phyloP scores from a whole-genome alignment of 2,329 filamentous ascomycete species.

The Rhinocladiella mackenziei region DNA sequence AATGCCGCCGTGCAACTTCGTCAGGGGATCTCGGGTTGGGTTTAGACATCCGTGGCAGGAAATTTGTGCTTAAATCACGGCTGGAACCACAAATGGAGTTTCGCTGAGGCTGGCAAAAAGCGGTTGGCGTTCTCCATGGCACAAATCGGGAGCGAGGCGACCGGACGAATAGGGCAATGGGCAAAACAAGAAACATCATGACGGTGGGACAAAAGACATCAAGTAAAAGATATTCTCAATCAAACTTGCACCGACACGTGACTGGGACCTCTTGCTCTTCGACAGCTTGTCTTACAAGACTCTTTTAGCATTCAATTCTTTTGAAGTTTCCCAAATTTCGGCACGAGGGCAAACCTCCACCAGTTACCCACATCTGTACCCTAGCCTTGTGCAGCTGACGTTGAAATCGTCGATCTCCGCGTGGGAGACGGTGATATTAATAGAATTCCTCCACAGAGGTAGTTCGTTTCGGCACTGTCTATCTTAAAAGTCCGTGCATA shows the following conservation, averaged over 20 bases:
- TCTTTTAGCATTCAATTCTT: constrained; percentile 12
- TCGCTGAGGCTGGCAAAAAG: constrained; percentile 3
- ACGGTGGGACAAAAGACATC: constrained; percentile 8
- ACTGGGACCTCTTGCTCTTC: constrained; percentile 2
- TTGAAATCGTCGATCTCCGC: too few species aligned
- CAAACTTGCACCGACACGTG: constrained; percentile 7
- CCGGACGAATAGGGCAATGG: constrained; percentile 4
- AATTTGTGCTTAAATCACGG: constrained; percentile 2
- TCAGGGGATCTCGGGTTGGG: background rate
- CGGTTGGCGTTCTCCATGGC: constrained; percentile 15
- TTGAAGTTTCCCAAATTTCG: too few species aligned
- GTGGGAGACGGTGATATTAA: too few species aligned
- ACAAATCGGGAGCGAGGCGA: background rate
- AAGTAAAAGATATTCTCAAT: constrained; percentile 10
- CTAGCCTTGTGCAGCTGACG: too few species aligned
- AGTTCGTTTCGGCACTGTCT: background rate
- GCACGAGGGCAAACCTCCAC: too few species aligned
- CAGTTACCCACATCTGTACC: too few species aligned
- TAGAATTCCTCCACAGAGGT: background rate
- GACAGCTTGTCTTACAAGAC: too few species aligned
- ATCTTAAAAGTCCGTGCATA: constrained; percentile 8
- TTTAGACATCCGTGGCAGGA: background rate
- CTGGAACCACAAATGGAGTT: constrained; percentile 1
- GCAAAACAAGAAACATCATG: background rate
- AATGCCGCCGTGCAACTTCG: background rate